Percentiles rank a stretch among this genome's conserved stretches.
Conservation (phyloP, 768 basidiomycete species). For the Termitomyces sp. region DNA sequence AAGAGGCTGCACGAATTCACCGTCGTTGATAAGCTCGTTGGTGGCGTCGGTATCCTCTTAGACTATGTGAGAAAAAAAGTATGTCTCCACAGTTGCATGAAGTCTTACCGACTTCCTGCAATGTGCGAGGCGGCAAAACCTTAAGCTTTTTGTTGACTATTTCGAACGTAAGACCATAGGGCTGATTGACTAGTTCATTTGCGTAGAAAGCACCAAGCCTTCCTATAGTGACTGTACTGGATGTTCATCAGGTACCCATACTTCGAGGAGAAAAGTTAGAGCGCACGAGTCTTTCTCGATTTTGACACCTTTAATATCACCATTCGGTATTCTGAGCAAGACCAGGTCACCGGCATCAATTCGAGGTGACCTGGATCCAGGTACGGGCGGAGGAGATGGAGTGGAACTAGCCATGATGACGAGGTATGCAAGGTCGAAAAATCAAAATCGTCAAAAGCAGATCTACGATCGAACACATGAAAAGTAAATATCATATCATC, state of each 20-base stretch:
- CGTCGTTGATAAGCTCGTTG: constrained; percentile 92
- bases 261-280: background rate
- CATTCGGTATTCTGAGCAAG: constrained; percentile 72
- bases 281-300: constrained; percentile 68
- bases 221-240: constrained; percentile 69
- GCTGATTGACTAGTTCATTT: constrained; percentile 72
- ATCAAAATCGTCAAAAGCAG: background rate
- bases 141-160: constrained; percentile 67
- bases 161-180: constrained; percentile 88
- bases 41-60: constrained; percentile 96
- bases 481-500: background rate
- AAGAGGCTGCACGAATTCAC: constrained; percentile 76
- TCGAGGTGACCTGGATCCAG: constrained; percentile 19
- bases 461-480: constrained; percentile 4
- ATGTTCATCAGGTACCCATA: background rate
- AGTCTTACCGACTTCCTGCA: constrained; percentile 76
- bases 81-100: background rate
- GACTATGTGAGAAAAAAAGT: background rate
- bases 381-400: background rate
- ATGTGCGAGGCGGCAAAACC: constrained; percentile 50
- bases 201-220: constrained; percentile 82
- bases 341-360: constrained; percentile 75
- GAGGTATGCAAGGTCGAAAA: background rate
- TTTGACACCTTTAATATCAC: constrained; percentile 70
- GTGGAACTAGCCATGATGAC: constrained; percentile 6